Conservation (phyloP, 73 alveolate genomes). For the Paramecium tetraurelia region DNA sequence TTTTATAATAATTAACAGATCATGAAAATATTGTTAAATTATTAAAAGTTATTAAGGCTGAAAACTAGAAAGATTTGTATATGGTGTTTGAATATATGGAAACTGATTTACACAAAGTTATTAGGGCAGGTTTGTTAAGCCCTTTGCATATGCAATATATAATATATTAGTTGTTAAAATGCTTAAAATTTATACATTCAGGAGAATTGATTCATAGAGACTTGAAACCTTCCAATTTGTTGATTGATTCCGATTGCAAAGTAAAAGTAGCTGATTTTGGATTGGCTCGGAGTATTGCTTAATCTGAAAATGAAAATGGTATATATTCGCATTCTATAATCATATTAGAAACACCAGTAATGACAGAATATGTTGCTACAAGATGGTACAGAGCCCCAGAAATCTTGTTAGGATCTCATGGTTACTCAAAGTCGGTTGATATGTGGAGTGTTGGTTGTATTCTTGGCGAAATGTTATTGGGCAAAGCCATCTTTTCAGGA, state of each 20-base stretch:
- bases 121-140: conserved; percentile 52
- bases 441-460: conserved; percentile 74
- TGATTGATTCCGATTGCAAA: conserved; percentile 58
- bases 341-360: conserved; percentile 47
- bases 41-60: conserved; percentile 55
- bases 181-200: conserved; percentile 60
- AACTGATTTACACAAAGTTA: conserved; percentile 61
- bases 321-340: neutral
- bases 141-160: conserved; percentile 63
- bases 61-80: conserved; percentile 62
- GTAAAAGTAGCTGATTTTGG: conserved; percentile 73
- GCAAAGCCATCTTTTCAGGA: conserved; percentile 73
- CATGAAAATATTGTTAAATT: conserved; percentile 74
- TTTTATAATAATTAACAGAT: conserved; percentile 70
- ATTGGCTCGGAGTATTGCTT: conserved; percentile 57
- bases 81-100: conserved; percentile 65
- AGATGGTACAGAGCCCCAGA: conserved; percentile 73
- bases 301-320: conserved; percentile 60
- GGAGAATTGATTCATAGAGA: conserved; percentile 65
- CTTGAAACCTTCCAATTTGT: conserved; percentile 61
- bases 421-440: conserved; percentile 65
- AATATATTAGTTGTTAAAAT: conserved; percentile 60
- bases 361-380: conserved; percentile 69
- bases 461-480: conserved; percentile 66
- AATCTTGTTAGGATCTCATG: conserved; percentile 65